phyloP scores from a whole-genome alignment of 495 filamentous ascomycete genomes.

The Penicillium silybi region DNA sequence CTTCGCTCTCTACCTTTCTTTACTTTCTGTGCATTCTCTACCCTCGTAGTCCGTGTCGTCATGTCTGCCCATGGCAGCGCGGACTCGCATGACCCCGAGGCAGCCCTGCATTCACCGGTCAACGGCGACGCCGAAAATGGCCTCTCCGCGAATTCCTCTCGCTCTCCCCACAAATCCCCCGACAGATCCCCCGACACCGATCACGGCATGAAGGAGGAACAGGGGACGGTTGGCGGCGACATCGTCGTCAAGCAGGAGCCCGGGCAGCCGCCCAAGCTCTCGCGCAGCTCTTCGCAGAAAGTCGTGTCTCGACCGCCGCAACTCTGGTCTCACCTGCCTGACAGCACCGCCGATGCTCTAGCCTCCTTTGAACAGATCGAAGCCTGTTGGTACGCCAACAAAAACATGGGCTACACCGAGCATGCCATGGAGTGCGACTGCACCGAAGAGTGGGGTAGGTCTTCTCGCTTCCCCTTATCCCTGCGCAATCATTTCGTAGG shows the following conservation, averaged over 20 bases:
- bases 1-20: constrained; percentile 5
- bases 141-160: constrained; percentile 8
- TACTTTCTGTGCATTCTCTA: constrained; percentile 1
- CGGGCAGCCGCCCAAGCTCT: constrained; percentile 66
- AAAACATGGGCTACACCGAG: constrained; percentile 84
- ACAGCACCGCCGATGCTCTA: constrained; percentile 72
- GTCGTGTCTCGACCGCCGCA: constrained; percentile 52
- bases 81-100: constrained; percentile 26
- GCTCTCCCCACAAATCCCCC: constrained; percentile 5
- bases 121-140: constrained; percentile 15
- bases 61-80: constrained; percentile 46
- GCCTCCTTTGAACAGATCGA: constrained; percentile 74
- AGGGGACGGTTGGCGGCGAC: constrained; percentile 52
- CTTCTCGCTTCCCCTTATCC: constrained; percentile 4
- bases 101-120: constrained; percentile 14
- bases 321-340: constrained; percentile 65
- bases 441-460: constrained; percentile 92
- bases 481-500: not conserved
- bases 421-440: constrained; percentile 96
- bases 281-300: constrained; percentile 73
- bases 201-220: constrained; percentile 26
- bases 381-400: constrained; percentile 82
- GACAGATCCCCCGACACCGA: constrained; percentile 3
- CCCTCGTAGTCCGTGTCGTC: constrained; percentile 39
- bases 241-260: constrained; percentile 62